Conservation (phyloP, 129 eudicot species). For the Deinandra increscens region DNA sequence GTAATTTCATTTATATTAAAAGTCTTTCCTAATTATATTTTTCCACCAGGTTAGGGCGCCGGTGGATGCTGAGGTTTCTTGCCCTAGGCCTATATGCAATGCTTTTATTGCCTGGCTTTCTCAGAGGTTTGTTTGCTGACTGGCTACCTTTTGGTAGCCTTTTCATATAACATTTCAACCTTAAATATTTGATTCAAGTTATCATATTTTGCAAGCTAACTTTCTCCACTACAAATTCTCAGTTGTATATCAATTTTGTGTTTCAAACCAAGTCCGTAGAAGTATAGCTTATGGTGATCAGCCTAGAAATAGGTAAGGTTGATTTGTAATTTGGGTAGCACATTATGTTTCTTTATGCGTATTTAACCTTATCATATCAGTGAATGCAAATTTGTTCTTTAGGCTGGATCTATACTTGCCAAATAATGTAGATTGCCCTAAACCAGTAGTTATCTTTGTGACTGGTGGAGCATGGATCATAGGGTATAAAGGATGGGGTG, state of each 20-base stretch:
- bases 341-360: not conserved
- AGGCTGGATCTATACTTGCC: constrained; percentile 87
- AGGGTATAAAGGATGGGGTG: constrained; percentile 96
- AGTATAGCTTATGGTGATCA: constrained; percentile 81
- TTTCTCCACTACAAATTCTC: constrained; percentile 24
- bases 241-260: constrained; percentile 68
- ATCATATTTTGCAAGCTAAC: constrained; percentile 15
- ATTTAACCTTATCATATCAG: not conserved
- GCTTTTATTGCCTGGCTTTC: constrained; percentile 82
- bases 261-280: constrained; percentile 62
- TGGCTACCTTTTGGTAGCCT: not conserved
- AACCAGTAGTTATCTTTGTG: constrained; percentile 77
- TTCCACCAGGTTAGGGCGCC: constrained; percentile 77
- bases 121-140: constrained; percentile 50
- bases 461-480: constrained; percentile 98
- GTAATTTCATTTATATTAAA: not conserved
- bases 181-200: not conserved
- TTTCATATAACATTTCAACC: not conserved
- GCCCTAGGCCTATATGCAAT: constrained; percentile 67
- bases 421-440: constrained; percentile 46
- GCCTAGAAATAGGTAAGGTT: constrained; percentile 73
- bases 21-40: constrained; percentile 1
- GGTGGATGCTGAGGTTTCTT: constrained; percentile 59
- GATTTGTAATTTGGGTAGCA: not conserved
- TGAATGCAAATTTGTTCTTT: constrained; percentile 14